Percentiles rank a stretch among this genome's conserved stretches.
These are phyloP conservation scores for Chalaropsis ovoidea DNA, from an alignment of 2,329 filamentous ascomycete species.

Conservation along the genomic window DNA sequence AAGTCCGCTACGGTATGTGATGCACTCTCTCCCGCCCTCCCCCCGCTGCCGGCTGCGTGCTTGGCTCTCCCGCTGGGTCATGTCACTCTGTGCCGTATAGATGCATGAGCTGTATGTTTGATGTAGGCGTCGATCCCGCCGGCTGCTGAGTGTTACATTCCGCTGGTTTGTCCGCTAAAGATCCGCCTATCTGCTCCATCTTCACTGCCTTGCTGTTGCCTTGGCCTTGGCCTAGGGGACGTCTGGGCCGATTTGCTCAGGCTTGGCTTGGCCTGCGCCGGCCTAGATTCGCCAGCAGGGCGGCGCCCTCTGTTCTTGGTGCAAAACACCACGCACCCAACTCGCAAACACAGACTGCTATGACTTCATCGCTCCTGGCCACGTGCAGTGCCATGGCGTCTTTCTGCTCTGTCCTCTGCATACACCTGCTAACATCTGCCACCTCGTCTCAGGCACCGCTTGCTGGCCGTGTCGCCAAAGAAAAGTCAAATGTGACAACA, in stretches of 20 bases:
- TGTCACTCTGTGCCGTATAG: background rate
- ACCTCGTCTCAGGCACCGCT: constrained; percentile 41
- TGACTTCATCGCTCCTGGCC: constrained; percentile 4
- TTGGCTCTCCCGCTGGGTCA: background rate
- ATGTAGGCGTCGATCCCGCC: background rate
- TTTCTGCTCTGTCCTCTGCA: background rate
- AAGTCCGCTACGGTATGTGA: constrained; percentile 55
- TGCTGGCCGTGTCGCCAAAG: constrained; percentile 59
- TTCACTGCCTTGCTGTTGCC: background rate
- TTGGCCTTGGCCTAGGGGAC: background rate
- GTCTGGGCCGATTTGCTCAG: background rate
- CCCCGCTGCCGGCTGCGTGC: background rate
- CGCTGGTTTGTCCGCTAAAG: background rate
- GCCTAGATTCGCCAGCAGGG: background rate
- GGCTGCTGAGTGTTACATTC: background rate
- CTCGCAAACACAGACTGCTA: background rate
- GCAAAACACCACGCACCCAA: background rate
- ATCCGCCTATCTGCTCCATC: background rate
- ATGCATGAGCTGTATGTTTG: background rate
- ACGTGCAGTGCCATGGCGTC: background rate
- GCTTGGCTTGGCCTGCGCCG: background rate
- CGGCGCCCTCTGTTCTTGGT: background rate
- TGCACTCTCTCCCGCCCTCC: background rate
- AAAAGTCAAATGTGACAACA: constrained; percentile 61
- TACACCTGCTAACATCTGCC: background rate